Evolutionary conservation across 2,329 filamentous ascomycete species (phyloP).

Genomic region (Botrytis squamosa): DNA sequence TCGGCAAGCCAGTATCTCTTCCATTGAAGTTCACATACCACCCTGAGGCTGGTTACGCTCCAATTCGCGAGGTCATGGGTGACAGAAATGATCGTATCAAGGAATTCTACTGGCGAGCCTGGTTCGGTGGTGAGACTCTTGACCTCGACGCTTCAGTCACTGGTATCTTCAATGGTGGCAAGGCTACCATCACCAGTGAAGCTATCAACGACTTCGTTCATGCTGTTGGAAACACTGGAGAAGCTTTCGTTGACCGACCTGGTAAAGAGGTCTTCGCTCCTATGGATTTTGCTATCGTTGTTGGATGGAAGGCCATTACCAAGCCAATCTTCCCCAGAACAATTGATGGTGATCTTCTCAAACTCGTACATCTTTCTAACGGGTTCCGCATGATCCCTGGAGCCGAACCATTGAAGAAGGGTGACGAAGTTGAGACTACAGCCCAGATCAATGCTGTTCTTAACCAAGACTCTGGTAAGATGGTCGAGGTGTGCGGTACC

Average conservation of each 20-base stretch:
- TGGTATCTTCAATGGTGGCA: constrained; percentile 85
- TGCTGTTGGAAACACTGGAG: constrained; percentile 94
- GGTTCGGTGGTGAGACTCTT: constrained; percentile 86
- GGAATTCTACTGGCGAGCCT: constrained; percentile 97
- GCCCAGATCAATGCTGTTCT: constrained; percentile 97
- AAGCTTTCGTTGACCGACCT: constrained; percentile 93
- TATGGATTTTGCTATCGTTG: constrained; percentile 99
- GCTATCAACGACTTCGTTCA: constrained; percentile 99
- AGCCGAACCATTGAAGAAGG: constrained; percentile 91
- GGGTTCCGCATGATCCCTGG: constrained; percentile 98
- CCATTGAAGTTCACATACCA: constrained; percentile 90
- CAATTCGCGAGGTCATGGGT: constrained; percentile 94
- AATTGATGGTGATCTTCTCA: constrained; percentile 93
- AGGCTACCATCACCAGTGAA: constrained; percentile 81
- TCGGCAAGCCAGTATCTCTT: constrained; percentile 77
- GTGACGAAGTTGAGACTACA: constrained; percentile 86
- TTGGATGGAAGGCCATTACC: constrained; percentile 98
- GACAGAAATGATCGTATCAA: constrained; percentile 97
- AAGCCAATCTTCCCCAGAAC: constrained; percentile 98
- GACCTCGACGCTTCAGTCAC: constrained; percentile 84
- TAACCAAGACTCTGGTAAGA: constrained; percentile 97
- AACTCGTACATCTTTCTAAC: constrained; percentile 95
- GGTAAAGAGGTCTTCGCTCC: constrained; percentile 93
- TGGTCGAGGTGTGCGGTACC: constrained; percentile 99
- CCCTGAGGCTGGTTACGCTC: constrained; percentile 94